phyloP scores from a whole-genome alignment of 2,329 filamentous ascomycete species.

The Emydomyces testavorans region DNA sequence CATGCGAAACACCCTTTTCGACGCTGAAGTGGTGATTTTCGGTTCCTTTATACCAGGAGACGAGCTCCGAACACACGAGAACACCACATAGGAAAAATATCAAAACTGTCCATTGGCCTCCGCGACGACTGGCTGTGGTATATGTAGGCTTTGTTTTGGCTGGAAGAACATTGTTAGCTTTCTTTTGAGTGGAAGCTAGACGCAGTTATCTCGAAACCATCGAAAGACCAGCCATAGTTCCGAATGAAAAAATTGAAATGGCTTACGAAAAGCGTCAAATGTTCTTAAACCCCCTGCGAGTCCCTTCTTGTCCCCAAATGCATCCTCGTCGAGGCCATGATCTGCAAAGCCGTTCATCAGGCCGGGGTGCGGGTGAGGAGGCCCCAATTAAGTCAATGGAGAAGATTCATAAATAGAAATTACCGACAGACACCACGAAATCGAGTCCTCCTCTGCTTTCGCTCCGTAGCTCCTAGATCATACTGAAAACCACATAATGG shows the following conservation, averaged over 20 bases:
- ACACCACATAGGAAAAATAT: conserved; percentile 63
- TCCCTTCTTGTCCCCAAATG: conserved; percentile 61
- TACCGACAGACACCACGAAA: background rate
- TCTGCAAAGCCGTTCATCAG: conserved; percentile 70
- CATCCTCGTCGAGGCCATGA: conserved; percentile 60
- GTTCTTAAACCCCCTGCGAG: conserved; percentile 53
- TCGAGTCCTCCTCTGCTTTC: background rate
- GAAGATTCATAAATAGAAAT: background rate
- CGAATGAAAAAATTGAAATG: background rate
- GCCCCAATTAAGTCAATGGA: background rate
- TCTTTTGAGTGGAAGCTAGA: background rate
- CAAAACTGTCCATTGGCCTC: conserved; percentile 84
- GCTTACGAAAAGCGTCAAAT: conserved; percentile 94
- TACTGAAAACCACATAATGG: background rate
- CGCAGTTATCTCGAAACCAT: background rate
- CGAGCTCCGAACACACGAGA: conserved; percentile 66
- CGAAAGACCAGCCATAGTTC: no score
- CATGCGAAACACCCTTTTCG: conserved; percentile 77
- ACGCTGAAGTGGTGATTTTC: conserved; percentile 88
- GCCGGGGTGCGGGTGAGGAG: conserved; percentile 10
- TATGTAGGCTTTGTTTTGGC: conserved; percentile 95
- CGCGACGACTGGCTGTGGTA: conserved; percentile 68
- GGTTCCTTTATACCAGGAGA: conserved; percentile 69
- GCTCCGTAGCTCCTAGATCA: background rate
- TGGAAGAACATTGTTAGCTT: conserved; percentile 29